Evolutionary conservation across 257 asterid genomes (phyloP).

Genomic region (Scutellaria barbata): DNA sequence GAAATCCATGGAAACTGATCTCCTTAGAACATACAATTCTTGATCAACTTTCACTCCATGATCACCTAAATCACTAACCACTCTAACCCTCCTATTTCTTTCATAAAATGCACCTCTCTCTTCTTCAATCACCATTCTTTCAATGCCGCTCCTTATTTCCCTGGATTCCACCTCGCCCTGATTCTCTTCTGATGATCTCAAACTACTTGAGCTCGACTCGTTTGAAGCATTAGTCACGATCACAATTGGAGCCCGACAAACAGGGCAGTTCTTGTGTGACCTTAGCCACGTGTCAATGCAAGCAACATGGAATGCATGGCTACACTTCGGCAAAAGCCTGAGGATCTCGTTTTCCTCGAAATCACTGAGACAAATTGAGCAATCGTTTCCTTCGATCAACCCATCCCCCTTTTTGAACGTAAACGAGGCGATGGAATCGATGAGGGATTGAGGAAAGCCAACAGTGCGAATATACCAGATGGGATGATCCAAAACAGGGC

Average conservation of each 20-base stretch:
- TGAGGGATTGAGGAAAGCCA: constrained; percentile 60
- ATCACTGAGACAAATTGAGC: constrained; percentile 76
- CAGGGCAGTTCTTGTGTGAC: constrained; percentile 77
- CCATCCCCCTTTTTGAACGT: constrained; percentile 46
- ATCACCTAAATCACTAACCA: constrained; percentile 53
- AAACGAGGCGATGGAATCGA: constrained; percentile 65
- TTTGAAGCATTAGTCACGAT: background rate
- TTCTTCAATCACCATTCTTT: constrained; percentile 5
- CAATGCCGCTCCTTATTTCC: no score
- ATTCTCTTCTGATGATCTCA: background rate
- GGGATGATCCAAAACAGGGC: constrained; percentile 57
- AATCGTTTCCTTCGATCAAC: constrained; percentile 60
- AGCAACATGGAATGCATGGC: constrained; percentile 73
- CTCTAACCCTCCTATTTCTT: constrained; percentile 36
- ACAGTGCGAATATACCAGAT: constrained; percentile 68
- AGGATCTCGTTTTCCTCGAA: constrained; percentile 69
- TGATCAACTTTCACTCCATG: constrained; percentile 35
- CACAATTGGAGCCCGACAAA: constrained; percentile 73
- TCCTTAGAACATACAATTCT: constrained; percentile 47
- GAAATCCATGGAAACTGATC: constrained; percentile 67
- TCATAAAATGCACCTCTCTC: constrained; percentile 3
- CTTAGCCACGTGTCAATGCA: constrained; percentile 86
- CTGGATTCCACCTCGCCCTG: background rate
- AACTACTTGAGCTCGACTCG: background rate
- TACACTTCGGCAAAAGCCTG: constrained; percentile 81